Base-by-base conservation (phyloP, 2,329 filamentous ascomycete genomes). In the Nemania sp. region DNA sequence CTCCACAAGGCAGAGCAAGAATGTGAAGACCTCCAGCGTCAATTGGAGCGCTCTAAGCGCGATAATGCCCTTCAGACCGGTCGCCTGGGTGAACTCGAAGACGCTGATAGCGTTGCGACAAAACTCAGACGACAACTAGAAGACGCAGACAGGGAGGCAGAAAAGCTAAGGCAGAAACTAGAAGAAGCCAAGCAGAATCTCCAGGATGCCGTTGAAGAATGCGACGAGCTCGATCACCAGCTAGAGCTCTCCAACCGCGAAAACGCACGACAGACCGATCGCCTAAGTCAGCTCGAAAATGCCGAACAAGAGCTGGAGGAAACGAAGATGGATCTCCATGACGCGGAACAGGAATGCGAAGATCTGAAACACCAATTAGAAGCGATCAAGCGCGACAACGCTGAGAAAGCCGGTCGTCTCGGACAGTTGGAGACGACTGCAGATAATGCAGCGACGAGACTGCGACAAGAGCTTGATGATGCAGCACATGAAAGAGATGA, bases 361-460 rank as follows among this genome's bases (percentile, higher is more conserved):
- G 61, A 56, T 6, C 64, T 77, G 15, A 63, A 67, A 34, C 62
- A 64, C 41, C 68, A 76, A 49, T 57, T 78, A 9, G 75, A 80
- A 2, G 83, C 89, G 30, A 77, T 91, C 14, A 87, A 90, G 66
- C 80, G 80, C 34, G 82, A 86, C 54, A 84, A 91, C 53, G 77
- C 81, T 5, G 79, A 84, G 51, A 36, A 57, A 61, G 50, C 62
- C 59, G 31, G 70, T 76, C 46, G 73, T 77, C 53, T 73, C 72
- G 20, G n/a, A n/a, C n/a, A n/a, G n/a, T n/a, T n/a, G n/a, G n/a
- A n/a, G n/a, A n/a, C n/a, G n/a, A n/a, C n/a, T n/a, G n/a, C n/a
- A n/a, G n/a, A n/a, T n/a, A n/a, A n/a, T n/a, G n/a, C n/a, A n/a
- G n/a, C n/a, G n/a, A n/a, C n/a, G n/a, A n/a, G n/a, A n/a, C n/a